Conservation (phyloP, 2,329 filamentous ascomycete genomes). For the Malbranchea zuffiana region DNA sequence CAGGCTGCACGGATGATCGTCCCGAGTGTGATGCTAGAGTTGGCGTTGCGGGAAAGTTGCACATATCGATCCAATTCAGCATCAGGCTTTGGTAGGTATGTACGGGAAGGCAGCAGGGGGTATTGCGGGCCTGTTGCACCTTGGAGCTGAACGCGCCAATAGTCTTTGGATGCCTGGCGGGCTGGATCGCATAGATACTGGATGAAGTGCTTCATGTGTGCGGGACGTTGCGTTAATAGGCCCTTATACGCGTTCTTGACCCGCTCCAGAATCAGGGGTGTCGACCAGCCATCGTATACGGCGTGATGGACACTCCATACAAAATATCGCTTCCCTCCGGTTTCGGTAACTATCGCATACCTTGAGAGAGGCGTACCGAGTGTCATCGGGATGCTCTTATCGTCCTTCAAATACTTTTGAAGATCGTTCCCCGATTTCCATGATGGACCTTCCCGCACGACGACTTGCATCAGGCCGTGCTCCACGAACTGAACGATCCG, state of each 20-base stretch:
- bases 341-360: conserved; percentile 16
- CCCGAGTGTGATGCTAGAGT: conserved; percentile 26
- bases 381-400: conserved; percentile 15
- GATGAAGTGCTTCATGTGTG: conserved; percentile 41
- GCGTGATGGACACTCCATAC: conserved; percentile 31
- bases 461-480: conserved; percentile 17
- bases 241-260: conserved; percentile 20
- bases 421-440: conserved; percentile 18
- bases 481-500: conserved; percentile 21
- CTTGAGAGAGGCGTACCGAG: conserved; percentile 18
- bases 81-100: conserved; percentile 36
- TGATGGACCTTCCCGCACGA: conserved; percentile 17
- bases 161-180: conserved; percentile 32
- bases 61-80: conserved; percentile 23
- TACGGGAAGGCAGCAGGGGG: conserved; percentile 37
- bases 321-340: conserved; percentile 16
- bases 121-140: conserved; percentile 38
- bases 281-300: conserved; percentile 32
- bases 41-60: conserved; percentile 21
- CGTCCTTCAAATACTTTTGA: conserved; percentile 13
- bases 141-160: conserved; percentile 39
- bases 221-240: conserved; percentile 9
- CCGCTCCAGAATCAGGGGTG: conserved; percentile 25
- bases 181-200: conserved; percentile 37
- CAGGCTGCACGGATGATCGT: conserved; percentile 10